A percentile compares a stretch with the other conserved stretches of the same genome.
These are phyloP conservation scores for Termitomyces sp. DNA, from an alignment of 768 basidiomycete genomes.

Conservation along the genomic window DNA sequence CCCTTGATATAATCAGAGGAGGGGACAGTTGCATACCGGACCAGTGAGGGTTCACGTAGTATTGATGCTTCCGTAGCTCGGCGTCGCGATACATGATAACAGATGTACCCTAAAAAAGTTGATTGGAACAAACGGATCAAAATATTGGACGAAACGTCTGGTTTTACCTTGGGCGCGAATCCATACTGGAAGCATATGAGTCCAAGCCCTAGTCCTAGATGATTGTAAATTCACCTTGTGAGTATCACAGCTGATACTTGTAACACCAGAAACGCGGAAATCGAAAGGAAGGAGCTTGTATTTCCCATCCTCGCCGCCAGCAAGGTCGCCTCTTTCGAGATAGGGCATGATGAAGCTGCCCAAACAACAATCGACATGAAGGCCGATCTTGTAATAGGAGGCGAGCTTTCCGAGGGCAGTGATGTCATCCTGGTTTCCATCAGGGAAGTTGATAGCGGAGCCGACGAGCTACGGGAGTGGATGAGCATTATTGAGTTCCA, in stretches of 20 bases:
- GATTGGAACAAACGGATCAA: neutral
- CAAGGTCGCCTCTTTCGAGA: constrained; percentile 73
- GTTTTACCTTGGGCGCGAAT: constrained; percentile 81
- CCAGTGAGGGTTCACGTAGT: constrained; percentile 83
- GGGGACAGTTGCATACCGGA: constrained; percentile 40
- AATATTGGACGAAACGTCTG: neutral
- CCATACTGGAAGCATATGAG: constrained; percentile 56
- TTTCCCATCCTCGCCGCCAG: constrained; percentile 47
- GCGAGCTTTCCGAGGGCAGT: constrained; percentile 73
- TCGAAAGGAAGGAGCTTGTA: constrained; percentile 74
- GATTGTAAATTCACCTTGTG: constrained; percentile 59
- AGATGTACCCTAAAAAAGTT: constrained; percentile 63
- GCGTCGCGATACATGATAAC: constrained; percentile 91
- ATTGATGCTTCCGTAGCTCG: constrained; percentile 75
- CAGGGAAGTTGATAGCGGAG: constrained; percentile 81
- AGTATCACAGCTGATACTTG: constrained; percentile 92
- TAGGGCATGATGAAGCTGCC: constrained; percentile 94
- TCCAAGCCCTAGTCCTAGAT: neutral
- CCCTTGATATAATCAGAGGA: neutral
- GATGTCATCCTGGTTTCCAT: constrained; percentile 86
- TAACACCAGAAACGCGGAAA: constrained; percentile 88
- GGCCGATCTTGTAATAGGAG: constrained; percentile 64
- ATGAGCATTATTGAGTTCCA: neutral
- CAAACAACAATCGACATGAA: constrained; percentile 94
- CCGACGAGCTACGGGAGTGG: constrained; percentile 59